Percentiles rank a stretch among this genome's conserved stretches.
Evolutionary conservation across 352 stramenopile genomes (phyloP).

Genomic region (Phytophthora fragariae): DNA sequence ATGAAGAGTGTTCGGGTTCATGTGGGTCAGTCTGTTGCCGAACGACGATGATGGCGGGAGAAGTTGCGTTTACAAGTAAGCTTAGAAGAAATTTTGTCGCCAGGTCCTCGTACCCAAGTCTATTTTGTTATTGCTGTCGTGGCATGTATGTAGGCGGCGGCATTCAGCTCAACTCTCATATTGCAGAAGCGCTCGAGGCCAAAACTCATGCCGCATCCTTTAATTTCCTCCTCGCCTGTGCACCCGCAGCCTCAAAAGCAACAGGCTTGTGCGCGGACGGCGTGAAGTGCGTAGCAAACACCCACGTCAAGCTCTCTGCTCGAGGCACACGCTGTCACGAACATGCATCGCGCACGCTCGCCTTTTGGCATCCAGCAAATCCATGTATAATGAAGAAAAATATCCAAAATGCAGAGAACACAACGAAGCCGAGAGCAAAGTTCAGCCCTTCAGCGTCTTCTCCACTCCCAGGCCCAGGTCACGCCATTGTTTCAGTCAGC

Average conservation of each 20-base stretch:
- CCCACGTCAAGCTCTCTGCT: constrained; percentile 39
- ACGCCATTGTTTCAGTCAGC: constrained; percentile 33
- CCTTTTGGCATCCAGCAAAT: constrained; percentile 41
- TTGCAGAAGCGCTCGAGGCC: constrained; percentile 24
- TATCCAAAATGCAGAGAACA: constrained; percentile 55
- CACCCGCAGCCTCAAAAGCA: constrained; percentile 26
- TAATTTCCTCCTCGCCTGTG: constrained; percentile 34
- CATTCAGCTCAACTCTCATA: constrained; percentile 29
- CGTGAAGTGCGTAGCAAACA: constrained; percentile 31
- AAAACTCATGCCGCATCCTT: constrained; percentile 26
- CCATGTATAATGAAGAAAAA: constrained; percentile 51
- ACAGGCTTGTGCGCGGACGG: constrained; percentile 12
- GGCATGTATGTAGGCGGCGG: constrained; percentile 30
- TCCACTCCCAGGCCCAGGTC: constrained; percentile 24
- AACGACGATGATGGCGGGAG: neutral
- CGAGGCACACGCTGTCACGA: constrained; percentile 28
- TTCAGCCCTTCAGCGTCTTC: constrained; percentile 26
- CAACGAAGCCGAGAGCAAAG: constrained; percentile 36
- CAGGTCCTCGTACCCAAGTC: constrained; percentile 41
- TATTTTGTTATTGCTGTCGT: constrained; percentile 49
- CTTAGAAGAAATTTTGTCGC: constrained; percentile 11
- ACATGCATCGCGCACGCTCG: constrained; percentile 30
- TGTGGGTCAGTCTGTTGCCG: neutral
- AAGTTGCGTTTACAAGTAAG: neutral
- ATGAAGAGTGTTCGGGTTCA: neutral